Percentiles rank a stretch among this genome's conserved stretches.
Evolutionary conservation across 495 filamentous ascomycete species (phyloP).

Genomic region (Daldinia vernicosa): DNA sequence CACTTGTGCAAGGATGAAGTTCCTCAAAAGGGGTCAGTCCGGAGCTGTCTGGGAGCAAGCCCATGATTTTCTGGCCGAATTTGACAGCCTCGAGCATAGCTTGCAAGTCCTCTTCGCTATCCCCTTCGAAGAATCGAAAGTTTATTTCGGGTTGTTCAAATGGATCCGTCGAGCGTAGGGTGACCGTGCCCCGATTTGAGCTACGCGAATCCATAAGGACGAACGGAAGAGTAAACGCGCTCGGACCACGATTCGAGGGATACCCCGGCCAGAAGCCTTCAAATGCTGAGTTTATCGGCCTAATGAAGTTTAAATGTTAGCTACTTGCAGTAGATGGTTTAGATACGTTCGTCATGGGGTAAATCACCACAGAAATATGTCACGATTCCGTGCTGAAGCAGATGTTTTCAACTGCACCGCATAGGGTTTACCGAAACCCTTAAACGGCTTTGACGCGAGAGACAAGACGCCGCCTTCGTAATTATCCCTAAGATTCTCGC

Average conservation of each 20-base stretch:
- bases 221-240: constrained; percentile 32
- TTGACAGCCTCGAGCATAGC: constrained; percentile 57
- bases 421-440: constrained; percentile 28
- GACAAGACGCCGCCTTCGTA: constrained; percentile 49
- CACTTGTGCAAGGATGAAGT: constrained; percentile 44
- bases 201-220: constrained; percentile 48
- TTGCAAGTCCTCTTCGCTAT: constrained; percentile 48
- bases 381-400: constrained; percentile 31
- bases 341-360: neutral
- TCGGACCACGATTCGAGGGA: constrained; percentile 30
- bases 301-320: constrained; percentile 2
- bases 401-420: constrained; percentile 46
- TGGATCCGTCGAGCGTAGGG: constrained; percentile 55
- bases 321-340: no score
- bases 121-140: constrained; percentile 59
- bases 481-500: constrained; percentile 66
- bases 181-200: constrained; percentile 50
- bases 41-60: constrained; percentile 22
- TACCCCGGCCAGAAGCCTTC: constrained; percentile 51
- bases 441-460: constrained; percentile 29
- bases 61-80: constrained; percentile 48
- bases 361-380: constrained; percentile 41
- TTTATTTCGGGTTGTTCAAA: constrained; percentile 56
- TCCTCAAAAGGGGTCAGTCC: constrained; percentile 44
- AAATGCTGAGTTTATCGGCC: constrained; percentile 45